phyloP scores from a whole-genome alignment of 345 rosid species.

The Cochlearia excelsa region DNA sequence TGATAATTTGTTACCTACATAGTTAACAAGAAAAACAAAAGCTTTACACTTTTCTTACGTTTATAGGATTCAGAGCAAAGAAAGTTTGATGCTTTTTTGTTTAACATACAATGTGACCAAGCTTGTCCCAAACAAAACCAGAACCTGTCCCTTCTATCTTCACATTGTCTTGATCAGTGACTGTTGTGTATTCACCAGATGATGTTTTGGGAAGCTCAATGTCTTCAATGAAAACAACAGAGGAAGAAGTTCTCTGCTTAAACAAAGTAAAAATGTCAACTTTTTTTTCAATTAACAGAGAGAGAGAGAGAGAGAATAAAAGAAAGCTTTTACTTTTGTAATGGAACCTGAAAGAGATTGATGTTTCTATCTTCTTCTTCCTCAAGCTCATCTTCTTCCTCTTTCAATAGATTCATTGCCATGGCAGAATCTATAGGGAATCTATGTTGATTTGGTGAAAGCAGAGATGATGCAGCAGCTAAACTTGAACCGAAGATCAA shows the following conservation, averaged over 20 bases:
- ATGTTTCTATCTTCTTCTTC: slow-evolving; percentile 71
- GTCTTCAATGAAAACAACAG: slow-evolving; percentile 74
- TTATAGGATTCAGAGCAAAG: neutral
- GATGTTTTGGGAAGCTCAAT: slow-evolving; percentile 52
- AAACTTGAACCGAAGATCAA: slow-evolving; percentile 44
- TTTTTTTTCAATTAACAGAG: neutral
- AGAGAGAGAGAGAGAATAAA: neutral
- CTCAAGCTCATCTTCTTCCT: slow-evolving; percentile 49
- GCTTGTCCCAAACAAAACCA: slow-evolving; percentile 90
- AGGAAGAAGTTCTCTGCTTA: slow-evolving; percentile 61
- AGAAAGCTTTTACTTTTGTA: neutral
- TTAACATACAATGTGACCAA: slow-evolving; percentile 77
- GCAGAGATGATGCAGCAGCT: slow-evolving; percentile 34
- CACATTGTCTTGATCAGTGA: slow-evolving; percentile 40
- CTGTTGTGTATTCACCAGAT: slow-evolving; percentile 31
- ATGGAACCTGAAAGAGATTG: slow-evolving; percentile 65
- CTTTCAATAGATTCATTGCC: slow-evolving; percentile 36
- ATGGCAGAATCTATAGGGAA: slow-evolving; percentile 38
- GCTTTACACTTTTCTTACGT: neutral
- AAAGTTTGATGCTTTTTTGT: slow-evolving; percentile 22
- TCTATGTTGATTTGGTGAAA: slow-evolving; percentile 18
- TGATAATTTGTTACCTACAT: slow-evolving; percentile 84
- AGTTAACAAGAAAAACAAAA: slow-evolving; percentile 13
- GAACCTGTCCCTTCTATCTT: slow-evolving; percentile 89
- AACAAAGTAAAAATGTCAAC: neutral